A percentile compares a stretch with the other conserved stretches of the same genome.
phyloP scores from a whole-genome alignment of 2,329 filamentous ascomycete species.

The Fusarium napiforme region DNA sequence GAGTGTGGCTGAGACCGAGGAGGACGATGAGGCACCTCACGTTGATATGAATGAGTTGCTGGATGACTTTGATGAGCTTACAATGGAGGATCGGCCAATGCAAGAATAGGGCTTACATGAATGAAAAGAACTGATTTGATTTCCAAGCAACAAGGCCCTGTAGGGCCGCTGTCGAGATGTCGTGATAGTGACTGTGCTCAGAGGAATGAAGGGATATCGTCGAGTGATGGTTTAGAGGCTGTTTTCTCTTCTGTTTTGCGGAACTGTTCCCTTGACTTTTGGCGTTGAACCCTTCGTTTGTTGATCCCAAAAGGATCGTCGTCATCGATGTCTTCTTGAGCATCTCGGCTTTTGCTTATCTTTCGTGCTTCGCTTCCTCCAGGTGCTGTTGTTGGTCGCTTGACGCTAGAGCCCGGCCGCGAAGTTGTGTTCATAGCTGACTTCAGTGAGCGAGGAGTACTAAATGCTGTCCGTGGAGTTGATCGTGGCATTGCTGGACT shows the following conservation, averaged over 20 bases:
- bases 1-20: slow-evolving; percentile 73
- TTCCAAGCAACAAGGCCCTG: background rate
- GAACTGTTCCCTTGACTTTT: slow-evolving; percentile 47
- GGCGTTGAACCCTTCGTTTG: slow-evolving; percentile 45
- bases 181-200: slow-evolving; percentile 30
- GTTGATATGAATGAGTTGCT: slow-evolving; percentile 85
- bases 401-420: background rate
- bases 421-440: slow-evolving; percentile 17
- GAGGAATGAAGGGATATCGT: slow-evolving; percentile 53
- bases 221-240: slow-evolving; percentile 32
- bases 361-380: background rate
- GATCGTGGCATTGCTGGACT: slow-evolving; percentile 24
- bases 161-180: background rate
- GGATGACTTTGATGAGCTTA: slow-evolving; percentile 91
- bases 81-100: slow-evolving; percentile 47
- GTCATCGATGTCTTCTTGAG: slow-evolving; percentile 42
- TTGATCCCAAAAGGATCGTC: slow-evolving; percentile 52
- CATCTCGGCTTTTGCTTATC: background rate
- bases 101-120: slow-evolving; percentile 49
- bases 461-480: slow-evolving; percentile 13
- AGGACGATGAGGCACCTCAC: slow-evolving; percentile 73
- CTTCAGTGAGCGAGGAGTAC: slow-evolving; percentile 23
- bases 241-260: slow-evolving; percentile 31
- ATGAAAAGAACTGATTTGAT: slow-evolving; percentile 41
- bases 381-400: slow-evolving; percentile 10